Evolutionary conservation across 2,329 filamentous ascomycete genomes (phyloP).

Genomic region (Clarireedia paspali): DNA sequence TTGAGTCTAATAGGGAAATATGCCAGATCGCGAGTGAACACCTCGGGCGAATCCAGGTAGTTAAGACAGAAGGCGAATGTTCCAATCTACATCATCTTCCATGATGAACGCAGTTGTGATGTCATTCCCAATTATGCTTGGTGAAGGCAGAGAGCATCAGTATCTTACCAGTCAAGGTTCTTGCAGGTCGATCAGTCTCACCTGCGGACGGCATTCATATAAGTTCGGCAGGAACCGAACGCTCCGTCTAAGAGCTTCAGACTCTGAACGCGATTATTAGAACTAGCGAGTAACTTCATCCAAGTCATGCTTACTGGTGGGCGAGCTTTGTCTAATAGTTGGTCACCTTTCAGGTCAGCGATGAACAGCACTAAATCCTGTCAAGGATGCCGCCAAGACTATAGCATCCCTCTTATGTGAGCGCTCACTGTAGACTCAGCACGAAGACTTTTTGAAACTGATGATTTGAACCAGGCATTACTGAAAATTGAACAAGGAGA

Average conservation of each 20-base stretch:
- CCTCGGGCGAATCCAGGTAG: conserved; percentile 26
- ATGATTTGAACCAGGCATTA: too few relatives aligned
- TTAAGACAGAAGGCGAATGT: conserved; percentile 31
- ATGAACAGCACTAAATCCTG: conserved; percentile 37
- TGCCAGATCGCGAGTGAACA: conserved; percentile 7
- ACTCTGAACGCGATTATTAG: not conserved
- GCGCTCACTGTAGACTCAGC: conserved; percentile 37
- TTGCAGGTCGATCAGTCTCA: conserved; percentile 4
- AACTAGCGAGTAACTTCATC: too few relatives aligned
- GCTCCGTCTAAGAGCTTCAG: conserved; percentile 15
- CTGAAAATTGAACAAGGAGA: not conserved
- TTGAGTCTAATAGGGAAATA: conserved; percentile 7
- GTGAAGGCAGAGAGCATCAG: not conserved
- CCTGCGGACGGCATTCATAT: conserved; percentile 32
- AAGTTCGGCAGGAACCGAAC: conserved; percentile 35
- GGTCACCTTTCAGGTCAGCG: conserved; percentile 34
- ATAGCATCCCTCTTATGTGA: conserved; percentile 42
- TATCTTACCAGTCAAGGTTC: too few relatives aligned
- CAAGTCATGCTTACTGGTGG: conserved; percentile 24
- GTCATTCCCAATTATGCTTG: conserved; percentile 14
- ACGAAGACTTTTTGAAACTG: conserved; percentile 39
- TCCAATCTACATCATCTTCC: conserved; percentile 39
- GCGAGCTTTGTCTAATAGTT: conserved; percentile 34
- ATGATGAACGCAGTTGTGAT: conserved; percentile 33
- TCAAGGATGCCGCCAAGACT: conserved; percentile 34